These are phyloP conservation scores for Medakamo hakoo DNA, from an alignment of 139 green algal species.

Conservation along the genomic window DNA sequence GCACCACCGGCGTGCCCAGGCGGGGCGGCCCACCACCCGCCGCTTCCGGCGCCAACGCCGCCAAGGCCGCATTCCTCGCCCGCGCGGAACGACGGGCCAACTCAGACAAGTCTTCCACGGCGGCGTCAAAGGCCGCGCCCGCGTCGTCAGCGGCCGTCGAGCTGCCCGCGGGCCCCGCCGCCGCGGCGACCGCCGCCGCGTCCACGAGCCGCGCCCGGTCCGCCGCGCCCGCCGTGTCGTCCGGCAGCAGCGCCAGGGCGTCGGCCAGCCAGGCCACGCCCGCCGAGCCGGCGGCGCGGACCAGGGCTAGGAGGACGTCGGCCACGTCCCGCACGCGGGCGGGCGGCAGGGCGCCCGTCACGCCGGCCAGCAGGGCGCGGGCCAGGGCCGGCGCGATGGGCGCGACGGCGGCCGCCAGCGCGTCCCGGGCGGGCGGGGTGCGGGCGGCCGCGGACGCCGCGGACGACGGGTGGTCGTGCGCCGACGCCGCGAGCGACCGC, in stretches of 20 bases:
- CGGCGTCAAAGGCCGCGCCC: slow-evolving; percentile 19
- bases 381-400: slow-evolving; percentile 16
- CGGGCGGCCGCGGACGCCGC: background rate
- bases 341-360: slow-evolving; percentile 26
- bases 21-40: no score
- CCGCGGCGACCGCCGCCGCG: background rate
- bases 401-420: slow-evolving; percentile 17
- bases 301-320: slow-evolving; percentile 29
- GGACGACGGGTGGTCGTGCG: no score
- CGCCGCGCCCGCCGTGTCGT: slow-evolving; percentile 12
- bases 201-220: slow-evolving; percentile 32
- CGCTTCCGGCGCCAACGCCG: slow-evolving; percentile 31
- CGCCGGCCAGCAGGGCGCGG: slow-evolving; percentile 34
- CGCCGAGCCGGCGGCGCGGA: slow-evolving; percentile 9
- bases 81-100: slow-evolving; percentile 41
- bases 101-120: slow-evolving; percentile 43
- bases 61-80: slow-evolving; percentile 22
- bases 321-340: slow-evolving; percentile 24
- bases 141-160: slow-evolving; percentile 8
- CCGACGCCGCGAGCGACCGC: no score
- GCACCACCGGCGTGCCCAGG: no score
- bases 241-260: slow-evolving; percentile 28
- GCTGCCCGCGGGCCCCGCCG: slow-evolving; percentile 3
- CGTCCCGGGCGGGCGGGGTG: background rate
- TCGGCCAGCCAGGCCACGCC: slow-evolving; percentile 30